A percentile compares a stretch with the other conserved stretches of the same genome.
Evolutionary conservation across 2,329 filamentous ascomycete genomes (phyloP).

Genomic region (Cadophora malorum): DNA sequence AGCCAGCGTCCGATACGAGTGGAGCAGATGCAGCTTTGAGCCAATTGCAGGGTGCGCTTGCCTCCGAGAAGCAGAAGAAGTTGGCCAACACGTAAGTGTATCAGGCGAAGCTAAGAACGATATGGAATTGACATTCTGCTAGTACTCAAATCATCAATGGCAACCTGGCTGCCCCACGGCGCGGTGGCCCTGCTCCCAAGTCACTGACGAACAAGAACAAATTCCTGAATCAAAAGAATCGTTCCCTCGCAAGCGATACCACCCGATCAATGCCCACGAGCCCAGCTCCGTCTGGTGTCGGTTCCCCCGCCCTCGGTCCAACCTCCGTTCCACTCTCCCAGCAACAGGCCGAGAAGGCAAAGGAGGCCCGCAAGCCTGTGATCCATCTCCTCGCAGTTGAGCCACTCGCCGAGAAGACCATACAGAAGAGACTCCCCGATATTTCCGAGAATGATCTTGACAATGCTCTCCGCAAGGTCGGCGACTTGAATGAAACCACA

Average conservation of each 20-base stretch:
- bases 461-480: conserved; percentile 62
- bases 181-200: conserved; percentile 36
- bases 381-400: conserved; percentile 66
- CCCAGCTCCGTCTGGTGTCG: conserved; percentile 60
- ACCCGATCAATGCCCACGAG: conserved; percentile 57
- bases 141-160: conserved; percentile 51
- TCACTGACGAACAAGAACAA: conserved; percentile 37
- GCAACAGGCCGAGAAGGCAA: conserved; percentile 58
- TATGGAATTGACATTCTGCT: conserved; percentile 43
- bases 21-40: conserved; percentile 57
- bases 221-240: conserved; percentile 37
- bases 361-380: conserved; percentile 58
- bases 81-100: conserved; percentile 52
- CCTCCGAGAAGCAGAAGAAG: conserved; percentile 53
- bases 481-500: conserved; percentile 54
- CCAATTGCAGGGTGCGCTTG: conserved; percentile 54
- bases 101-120: conserved; percentile 21
- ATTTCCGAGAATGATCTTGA: conserved; percentile 57
- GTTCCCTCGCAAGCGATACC: conserved; percentile 36
- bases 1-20: conserved; percentile 47
- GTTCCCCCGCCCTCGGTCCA: conserved; percentile 59
- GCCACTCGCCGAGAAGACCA: conserved; percentile 56
- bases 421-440: conserved; percentile 59
- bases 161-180: conserved; percentile 36
- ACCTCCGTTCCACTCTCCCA: conserved; percentile 59